These are phyloP conservation scores for Nitzschia sp. DNA, from an alignment of 108 stramenopile genomes.

Conservation along the genomic window DNA sequence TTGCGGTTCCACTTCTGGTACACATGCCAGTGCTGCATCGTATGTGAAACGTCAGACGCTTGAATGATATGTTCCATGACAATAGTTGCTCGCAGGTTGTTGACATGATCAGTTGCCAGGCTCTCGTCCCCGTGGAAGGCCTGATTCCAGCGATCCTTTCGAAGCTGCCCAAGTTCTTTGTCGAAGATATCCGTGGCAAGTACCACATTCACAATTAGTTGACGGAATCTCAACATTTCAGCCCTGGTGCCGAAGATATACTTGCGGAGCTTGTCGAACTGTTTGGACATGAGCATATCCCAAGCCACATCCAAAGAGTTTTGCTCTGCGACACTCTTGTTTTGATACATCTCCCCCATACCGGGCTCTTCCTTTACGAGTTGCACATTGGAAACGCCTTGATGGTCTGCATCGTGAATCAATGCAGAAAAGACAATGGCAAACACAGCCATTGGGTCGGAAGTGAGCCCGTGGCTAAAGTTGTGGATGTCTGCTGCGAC, in stretches of 20 bases:
- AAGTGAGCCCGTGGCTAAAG: slow-evolving; percentile 16
- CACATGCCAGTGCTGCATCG: slow-evolving; percentile 53
- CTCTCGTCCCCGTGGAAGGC: slow-evolving; percentile 9
- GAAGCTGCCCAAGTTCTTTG: slow-evolving; percentile 18
- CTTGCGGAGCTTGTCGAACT: slow-evolving; percentile 18
- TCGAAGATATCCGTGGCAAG: slow-evolving; percentile 32
- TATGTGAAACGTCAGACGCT: slow-evolving; percentile 49
- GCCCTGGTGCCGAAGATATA: slow-evolving; percentile 21
- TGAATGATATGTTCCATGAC: slow-evolving; percentile 54
- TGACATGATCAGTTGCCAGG: neutral
- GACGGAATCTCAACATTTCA: slow-evolving; percentile 35
- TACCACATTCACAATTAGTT: slow-evolving; percentile 32
- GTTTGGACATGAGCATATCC: slow-evolving; percentile 36
- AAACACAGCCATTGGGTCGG: slow-evolving; percentile 18
- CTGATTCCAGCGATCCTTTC: slow-evolving; percentile 25
- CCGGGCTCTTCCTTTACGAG: slow-evolving; percentile 36
- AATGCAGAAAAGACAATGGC: slow-evolving; percentile 29
- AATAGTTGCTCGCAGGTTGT: slow-evolving; percentile 18
- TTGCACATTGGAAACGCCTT: slow-evolving; percentile 46
- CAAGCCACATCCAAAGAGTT: slow-evolving; percentile 25
- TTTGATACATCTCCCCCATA: slow-evolving; percentile 30
- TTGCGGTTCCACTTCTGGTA: slow-evolving; percentile 45
- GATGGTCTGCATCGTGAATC: slow-evolving; percentile 25
- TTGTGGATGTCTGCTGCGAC: slow-evolving; percentile 8
- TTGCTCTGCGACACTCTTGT: slow-evolving; percentile 50